Conservation (phyloP, 331 rosid genomes). For the Telfairia occidentalis region DNA sequence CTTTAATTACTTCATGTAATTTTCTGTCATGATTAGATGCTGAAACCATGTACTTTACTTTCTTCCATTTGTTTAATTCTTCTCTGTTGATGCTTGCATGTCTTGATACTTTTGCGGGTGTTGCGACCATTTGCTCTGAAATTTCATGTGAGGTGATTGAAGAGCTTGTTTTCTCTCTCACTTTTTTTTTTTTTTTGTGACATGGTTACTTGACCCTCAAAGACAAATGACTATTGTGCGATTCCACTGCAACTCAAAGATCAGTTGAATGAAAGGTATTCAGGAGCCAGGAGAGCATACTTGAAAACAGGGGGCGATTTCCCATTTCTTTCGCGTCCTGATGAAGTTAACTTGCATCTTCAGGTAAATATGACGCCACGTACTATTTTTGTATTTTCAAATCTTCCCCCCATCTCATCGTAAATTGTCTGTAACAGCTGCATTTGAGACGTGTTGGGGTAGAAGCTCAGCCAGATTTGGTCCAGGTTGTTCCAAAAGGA, state of each 20-base stretch:
- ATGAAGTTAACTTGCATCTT: conserved; percentile 95
- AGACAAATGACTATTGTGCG: conserved; percentile 97
- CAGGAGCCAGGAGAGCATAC: conserved; percentile 77
- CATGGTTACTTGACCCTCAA: conserved; percentile 1
- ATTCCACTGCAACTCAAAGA: conserved; percentile 88
- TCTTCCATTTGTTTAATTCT: background rate
- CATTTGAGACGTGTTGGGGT: conserved; percentile 94
- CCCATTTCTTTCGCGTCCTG: conserved; percentile 95
- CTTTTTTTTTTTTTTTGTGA: background rate
- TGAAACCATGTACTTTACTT: background rate
- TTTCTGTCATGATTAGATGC: background rate
- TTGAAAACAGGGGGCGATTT: conserved; percentile 90
- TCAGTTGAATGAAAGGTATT: conserved; percentile 74
- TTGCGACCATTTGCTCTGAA: background rate
- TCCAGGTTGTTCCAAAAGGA: conserved; percentile 41
- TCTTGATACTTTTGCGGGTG: background rate
- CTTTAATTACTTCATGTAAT: background rate
- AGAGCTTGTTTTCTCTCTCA: background rate
- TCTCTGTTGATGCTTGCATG: background rate
- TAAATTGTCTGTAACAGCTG: conserved; percentile 30
- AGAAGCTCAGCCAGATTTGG: conserved; percentile 69
- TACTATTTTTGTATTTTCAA: background rate
- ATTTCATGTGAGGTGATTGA: background rate
- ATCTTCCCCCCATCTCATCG: background rate
- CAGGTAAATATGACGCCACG: conserved; percentile 40